Conservation (phyloP, 225 moss, liverwort and hornwort species). For the Rhytidiadelphus loreus region DNA sequence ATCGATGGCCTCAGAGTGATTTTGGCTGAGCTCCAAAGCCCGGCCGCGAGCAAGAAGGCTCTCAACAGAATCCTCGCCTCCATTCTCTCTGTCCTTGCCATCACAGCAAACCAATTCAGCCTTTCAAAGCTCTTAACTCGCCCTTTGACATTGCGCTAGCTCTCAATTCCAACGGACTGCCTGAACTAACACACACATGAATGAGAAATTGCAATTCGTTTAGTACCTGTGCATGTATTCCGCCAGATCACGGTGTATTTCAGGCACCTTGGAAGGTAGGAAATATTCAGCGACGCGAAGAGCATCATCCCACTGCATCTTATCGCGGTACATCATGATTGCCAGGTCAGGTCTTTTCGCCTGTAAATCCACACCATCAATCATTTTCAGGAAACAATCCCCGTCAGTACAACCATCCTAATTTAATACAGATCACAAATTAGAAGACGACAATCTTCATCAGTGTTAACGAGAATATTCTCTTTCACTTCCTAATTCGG, state of each 20-base stretch:
- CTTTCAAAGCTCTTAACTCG: background rate
- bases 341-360: conserved; percentile 83
- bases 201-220: background rate
- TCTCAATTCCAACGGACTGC: background rate
- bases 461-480: background rate
- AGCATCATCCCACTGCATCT: conserved; percentile 76
- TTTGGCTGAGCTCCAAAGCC: conserved; percentile 56
- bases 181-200: background rate
- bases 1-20: conserved; percentile 69
- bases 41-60: conserved; percentile 61
- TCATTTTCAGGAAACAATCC: background rate
- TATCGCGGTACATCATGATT: conserved; percentile 81
- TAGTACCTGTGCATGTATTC: conserved; percentile 59
- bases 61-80: conserved; percentile 61
- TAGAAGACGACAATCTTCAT: background rate
- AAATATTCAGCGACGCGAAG: conserved; percentile 67
- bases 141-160: background rate
- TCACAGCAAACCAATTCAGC: background rate
- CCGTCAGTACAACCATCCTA: background rate
- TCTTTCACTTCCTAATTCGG: background rate
- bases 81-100: conserved; percentile 44
- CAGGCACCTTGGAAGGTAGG: conserved; percentile 50
- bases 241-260: conserved; percentile 57
- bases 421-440: background rate
- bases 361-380: conserved; percentile 15